Evolutionary conservation across 176 grass and related monocot species (phyloP), one percentile per base, ranked within the genome.

Genomic region (Puya raimondii): DNA sequence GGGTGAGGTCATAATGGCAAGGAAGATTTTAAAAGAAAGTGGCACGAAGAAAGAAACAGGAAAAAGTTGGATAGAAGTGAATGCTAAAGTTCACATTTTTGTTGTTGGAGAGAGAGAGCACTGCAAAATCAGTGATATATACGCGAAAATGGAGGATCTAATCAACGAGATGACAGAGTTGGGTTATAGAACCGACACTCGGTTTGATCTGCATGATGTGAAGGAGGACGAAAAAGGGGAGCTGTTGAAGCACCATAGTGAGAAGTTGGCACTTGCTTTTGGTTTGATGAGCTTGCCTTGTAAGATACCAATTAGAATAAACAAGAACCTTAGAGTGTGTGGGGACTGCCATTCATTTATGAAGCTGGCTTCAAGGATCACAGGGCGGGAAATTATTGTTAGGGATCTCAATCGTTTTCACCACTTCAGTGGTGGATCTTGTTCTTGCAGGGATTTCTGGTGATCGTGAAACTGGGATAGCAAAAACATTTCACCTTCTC

Each of bases 31-130:
- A 63, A 91, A 80, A 64, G 69, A 85, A 29, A 85, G 51, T 72
- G 76, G 79, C 75, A 76, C 85, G 66, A 91, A 56, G 67, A 91
- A 87, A 50, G 79, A 88, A 49, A 74, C 49, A 10, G 89, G 82
- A 33, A 88, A 58, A 64, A 91, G 89, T 82, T 91, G 85, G 89
- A 65, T 88, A 2, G 78, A 82, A 48, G 50, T 74, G 56, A 88
- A 80, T 16, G 82, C 73, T 12, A 78, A 78, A 42, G 18, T 71
- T 80, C 76, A 85, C 70, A 61, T 71, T 52, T 79, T 82, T 64
- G 23, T 73, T 68, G 72, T 76, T 49, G 81, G 72, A 49, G 64
- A 73, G 79, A 82, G 69, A 33, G 25, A 82, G 12, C 76, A 80
- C 79, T 29, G 49, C 12, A 77, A 56, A 84, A 72, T 72, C 21